Base-by-base conservation (phyloP, 305 asterid genomes). In the Andrographis paniculata region DNA sequence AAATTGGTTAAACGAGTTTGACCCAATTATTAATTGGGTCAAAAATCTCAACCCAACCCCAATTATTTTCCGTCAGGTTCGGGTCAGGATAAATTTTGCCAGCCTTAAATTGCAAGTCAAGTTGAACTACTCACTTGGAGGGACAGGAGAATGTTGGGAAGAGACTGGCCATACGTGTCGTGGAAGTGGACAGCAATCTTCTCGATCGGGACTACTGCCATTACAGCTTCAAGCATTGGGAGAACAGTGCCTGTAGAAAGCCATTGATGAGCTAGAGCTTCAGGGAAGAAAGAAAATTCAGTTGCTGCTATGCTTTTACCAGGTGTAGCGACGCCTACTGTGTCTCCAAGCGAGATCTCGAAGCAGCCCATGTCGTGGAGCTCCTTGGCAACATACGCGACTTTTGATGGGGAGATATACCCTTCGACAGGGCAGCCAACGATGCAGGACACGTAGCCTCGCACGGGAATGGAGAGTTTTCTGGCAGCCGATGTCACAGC, bases 381-480 rank as follows among this genome's bases (percentile, higher is more conserved):
- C 61, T 83, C 93, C 76, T 77, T 80, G 13, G 95, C 94, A 55
- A 91, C 81, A 56, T 87, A 73, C n/a, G 99, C 94, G 55, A 80
- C 99, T 72, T 80, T 77, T n/a, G 82, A 68, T 15, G 96, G 95
- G 48, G 84, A 50, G 51, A 87, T 58, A 35, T 62, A 66, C 60
- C 99, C 95, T 70, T 91, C 99, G 9, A 67, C 85, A 28, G 99
- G 96, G 74, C 95, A 87, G 22, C 94, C 96, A 68, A 87, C 76
- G 44, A 68, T 92, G 62, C 99, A 91, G 17, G 96, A 91, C 58
- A 91, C 89, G 24, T 91, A 86, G 71, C 94, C 85, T 66, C 45
- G 92, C 41, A 91, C 87, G n/a, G 94, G 92, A 70, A 91, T 71
- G 14, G 89, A 75, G 50, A 68, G 81, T 58, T 78, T 74, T 70